A percentile compares a stretch with the other conserved stretches of the same genome.
phyloP scores from a whole-genome alignment of 1,284 basidiomycete genomes.

The Tilletia setariae region DNA sequence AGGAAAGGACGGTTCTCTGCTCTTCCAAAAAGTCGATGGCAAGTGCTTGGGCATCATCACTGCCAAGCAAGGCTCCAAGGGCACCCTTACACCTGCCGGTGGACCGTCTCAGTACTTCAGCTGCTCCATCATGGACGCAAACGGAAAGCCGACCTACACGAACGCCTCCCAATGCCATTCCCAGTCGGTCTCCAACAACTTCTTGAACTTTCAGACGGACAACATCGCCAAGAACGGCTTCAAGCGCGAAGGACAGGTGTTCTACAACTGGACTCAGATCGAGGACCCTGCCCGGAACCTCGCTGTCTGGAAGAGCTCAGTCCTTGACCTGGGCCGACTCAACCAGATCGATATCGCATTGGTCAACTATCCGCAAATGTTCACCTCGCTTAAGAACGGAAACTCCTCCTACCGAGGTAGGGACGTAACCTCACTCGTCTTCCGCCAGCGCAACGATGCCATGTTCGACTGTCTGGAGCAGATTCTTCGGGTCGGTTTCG shows the following conservation, averaged over 20 bases:
- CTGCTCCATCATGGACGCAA: constrained; percentile 81
- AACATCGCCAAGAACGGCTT: constrained; percentile 26
- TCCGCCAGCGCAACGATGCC: constrained; percentile 61
- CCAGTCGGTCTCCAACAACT: constrained; percentile 23
- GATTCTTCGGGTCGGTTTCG: constrained; percentile 80
- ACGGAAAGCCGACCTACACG: constrained; percentile 59
- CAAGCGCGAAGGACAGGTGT: constrained; percentile 73
- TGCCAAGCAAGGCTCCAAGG: constrained; percentile 58
- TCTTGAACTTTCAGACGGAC: constrained; percentile 24
- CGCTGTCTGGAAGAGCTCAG: constrained; percentile 84
- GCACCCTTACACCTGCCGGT: constrained; percentile 56
- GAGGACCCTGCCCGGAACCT: constrained; percentile 69
- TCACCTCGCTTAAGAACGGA: constrained; percentile 69
- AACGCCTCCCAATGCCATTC: constrained; percentile 42
- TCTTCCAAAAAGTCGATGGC: constrained; percentile 88
- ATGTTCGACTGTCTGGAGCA: constrained; percentile 77
- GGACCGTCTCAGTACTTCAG: constrained; percentile 79
- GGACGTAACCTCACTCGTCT: constrained; percentile 83
- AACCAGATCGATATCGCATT: constrained; percentile 71
- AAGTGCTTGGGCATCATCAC: constrained; percentile 76
- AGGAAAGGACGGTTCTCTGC: constrained; percentile 82
- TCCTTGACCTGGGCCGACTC: constrained; percentile 80
- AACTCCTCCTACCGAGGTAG: constrained; percentile 68
- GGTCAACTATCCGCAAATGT: constrained; percentile 64
- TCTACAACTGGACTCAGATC: constrained; percentile 86